These are phyloP conservation scores for Zymoseptoria tritici DNA, from an alignment of 2,329 filamentous ascomycete species.

Conservation along the genomic window DNA sequence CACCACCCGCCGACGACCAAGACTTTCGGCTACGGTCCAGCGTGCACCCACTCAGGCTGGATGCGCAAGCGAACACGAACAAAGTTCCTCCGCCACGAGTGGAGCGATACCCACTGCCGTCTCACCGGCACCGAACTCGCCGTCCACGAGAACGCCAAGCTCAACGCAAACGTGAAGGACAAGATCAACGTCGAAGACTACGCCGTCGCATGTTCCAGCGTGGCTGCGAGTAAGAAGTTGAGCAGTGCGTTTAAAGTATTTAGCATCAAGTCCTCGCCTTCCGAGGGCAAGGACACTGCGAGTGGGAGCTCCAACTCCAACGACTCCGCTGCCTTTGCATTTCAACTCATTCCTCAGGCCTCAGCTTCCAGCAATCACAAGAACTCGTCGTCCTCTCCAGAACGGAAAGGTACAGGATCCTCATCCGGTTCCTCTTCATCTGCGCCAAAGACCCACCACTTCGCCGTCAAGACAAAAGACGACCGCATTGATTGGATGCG, in stretches of 20 bases:
- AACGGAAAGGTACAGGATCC: conserved; percentile 26
- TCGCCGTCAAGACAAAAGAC: conserved; percentile 78
- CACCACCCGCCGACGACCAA: conserved; percentile 26
- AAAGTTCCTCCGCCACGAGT: conserved; percentile 81
- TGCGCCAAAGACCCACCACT: conserved; percentile 72
- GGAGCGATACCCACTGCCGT: conserved; percentile 86
- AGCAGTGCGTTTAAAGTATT: conserved; percentile 80
- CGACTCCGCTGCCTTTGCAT: conserved; percentile 58
- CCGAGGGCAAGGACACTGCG: conserved; percentile 27
- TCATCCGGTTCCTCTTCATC: conserved; percentile 42
- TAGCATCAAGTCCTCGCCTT: conserved; percentile 46
- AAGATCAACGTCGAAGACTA: conserved; percentile 86
- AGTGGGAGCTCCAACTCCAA: conserved; percentile 4
- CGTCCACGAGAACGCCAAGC: conserved; percentile 54
- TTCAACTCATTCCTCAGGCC: conserved; percentile 67
- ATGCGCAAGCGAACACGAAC: conserved; percentile 89
- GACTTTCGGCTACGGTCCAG: conserved; percentile 28
- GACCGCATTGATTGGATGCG: conserved; percentile 97
- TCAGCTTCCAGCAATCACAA: conserved; percentile 36
- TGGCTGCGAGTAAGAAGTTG: conserved; percentile 71
- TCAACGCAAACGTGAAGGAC: conserved; percentile 60
- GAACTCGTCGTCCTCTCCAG: conserved; percentile 3
- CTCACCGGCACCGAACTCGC: conserved; percentile 57
- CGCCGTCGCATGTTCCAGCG: conserved; percentile 72
- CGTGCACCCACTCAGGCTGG: conserved; percentile 61